Percentiles rank a stretch among this genome's conserved stretches.
phyloP scores from a whole-genome alignment of 129 eudicot genomes.

The Ambrosia trifida region DNA sequence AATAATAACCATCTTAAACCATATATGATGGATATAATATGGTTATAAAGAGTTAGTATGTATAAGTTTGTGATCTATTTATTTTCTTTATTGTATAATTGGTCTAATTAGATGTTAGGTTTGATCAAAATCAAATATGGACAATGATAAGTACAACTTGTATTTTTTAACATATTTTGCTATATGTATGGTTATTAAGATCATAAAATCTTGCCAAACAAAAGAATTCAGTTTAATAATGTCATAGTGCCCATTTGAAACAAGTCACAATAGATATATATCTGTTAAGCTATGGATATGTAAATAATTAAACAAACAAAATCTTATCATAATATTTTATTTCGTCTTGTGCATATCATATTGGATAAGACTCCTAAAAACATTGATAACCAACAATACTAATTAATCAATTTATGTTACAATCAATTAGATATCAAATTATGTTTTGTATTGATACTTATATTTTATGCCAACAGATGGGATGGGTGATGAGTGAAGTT shows the following conservation, averaged over 20 bases:
- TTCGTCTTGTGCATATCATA: no score
- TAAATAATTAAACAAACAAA: not conserved
- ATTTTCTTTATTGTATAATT: not conserved
- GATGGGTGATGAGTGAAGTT: constrained; percentile 94
- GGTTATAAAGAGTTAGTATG: no score
- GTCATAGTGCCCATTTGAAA: constrained; percentile 18
- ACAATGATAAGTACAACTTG: not conserved
- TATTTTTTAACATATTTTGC: not conserved
- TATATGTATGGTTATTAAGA: not conserved
- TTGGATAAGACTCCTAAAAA: no score
- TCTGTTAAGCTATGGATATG: not conserved
- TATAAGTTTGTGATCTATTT: no score
- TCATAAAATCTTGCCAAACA: not conserved
- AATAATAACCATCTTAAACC: not conserved
- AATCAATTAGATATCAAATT: not conserved
- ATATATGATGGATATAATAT: no score
- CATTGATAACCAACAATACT: no score
- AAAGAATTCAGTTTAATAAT: not conserved
- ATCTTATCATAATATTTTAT: not conserved
- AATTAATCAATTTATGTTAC: not conserved
- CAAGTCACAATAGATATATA: constrained; percentile 8
- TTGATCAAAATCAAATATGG: not conserved
- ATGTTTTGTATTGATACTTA: not conserved
- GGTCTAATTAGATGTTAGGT: not conserved
- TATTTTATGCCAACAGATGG: constrained; percentile 60